Percentiles rank a stretch among this genome's conserved stretches.
Evolutionary conservation across 1,284 basidiomycete species (phyloP).

Genomic region (Leccinum ponderosum): DNA sequence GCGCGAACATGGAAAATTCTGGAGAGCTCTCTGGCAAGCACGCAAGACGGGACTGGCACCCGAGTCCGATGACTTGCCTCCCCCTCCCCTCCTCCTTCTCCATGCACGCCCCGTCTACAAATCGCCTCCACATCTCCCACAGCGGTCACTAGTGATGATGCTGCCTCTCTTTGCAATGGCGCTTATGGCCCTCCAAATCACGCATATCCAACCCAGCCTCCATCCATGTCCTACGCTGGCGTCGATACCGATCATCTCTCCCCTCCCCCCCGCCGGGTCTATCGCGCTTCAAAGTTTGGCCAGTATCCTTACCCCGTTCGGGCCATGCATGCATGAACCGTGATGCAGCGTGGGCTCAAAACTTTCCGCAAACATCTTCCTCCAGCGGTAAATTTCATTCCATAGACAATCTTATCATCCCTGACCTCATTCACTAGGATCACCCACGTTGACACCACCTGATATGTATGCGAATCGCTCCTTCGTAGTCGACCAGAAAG

Average conservation of each 20-base stretch:
- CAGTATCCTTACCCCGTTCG: slow-evolving; percentile 28
- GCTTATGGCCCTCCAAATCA: slow-evolving; percentile 42
- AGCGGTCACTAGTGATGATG: slow-evolving; percentile 45
- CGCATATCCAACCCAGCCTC: slow-evolving; percentile 47
- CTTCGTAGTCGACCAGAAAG: too few species aligned
- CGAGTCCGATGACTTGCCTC: slow-evolving; percentile 57
- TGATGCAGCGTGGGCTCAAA: slow-evolving; percentile 53
- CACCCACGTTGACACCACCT: slow-evolving; percentile 57
- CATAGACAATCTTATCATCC: slow-evolving; percentile 43
- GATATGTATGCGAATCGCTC: too few species aligned
- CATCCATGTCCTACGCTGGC: slow-evolving; percentile 43
- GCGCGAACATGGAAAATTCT: slow-evolving; percentile 70
- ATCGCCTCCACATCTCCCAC: slow-evolving; percentile 31
- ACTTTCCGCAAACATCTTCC: slow-evolving; percentile 44
- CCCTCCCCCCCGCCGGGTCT: slow-evolving; percentile 37
- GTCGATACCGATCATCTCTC: slow-evolving; percentile 38
- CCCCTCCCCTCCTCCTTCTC: slow-evolving; percentile 48
- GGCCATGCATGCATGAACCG: slow-evolving; percentile 39
- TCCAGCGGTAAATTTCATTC: slow-evolving; percentile 44
- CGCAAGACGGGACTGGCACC: slow-evolving; percentile 53
- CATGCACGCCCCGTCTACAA: slow-evolving; percentile 22
- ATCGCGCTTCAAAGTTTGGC: slow-evolving; percentile 52
- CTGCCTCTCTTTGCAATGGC: slow-evolving; percentile 42
- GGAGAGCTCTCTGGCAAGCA: slow-evolving; percentile 63
- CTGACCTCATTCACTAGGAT: slow-evolving; percentile 42